Percentiles rank a stretch among this genome's conserved stretches.
These are phyloP conservation scores for Trichophyton mentagrophytes DNA, from an alignment of 2,329 filamentous ascomycete species.

Conservation along the genomic window DNA sequence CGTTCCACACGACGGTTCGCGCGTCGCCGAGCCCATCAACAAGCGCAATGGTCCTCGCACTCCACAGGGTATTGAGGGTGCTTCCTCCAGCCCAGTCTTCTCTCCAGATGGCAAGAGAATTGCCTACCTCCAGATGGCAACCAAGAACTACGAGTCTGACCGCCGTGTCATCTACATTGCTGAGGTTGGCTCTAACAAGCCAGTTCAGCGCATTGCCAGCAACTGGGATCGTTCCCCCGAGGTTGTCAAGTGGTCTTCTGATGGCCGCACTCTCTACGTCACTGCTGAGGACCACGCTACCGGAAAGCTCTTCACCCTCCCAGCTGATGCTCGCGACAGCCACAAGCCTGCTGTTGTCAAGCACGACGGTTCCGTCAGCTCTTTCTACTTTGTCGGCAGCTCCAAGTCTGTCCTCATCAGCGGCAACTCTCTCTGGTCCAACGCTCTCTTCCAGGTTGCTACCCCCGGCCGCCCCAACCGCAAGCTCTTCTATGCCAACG, in stretches of 20 bases:
- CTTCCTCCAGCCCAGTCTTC: slow-evolving; percentile 55
- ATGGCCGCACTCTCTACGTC: slow-evolving; percentile 55
- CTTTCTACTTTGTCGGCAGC: slow-evolving; percentile 22
- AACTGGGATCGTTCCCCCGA: slow-evolving; percentile 43
- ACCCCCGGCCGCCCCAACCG: slow-evolving; percentile 20
- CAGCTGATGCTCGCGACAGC: slow-evolving; percentile 21
- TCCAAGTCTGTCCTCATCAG: slow-evolving; percentile 23
- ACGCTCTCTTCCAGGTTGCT: slow-evolving; percentile 24
- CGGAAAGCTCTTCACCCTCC: slow-evolving; percentile 28
- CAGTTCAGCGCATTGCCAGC: slow-evolving; percentile 27
- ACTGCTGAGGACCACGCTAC: slow-evolving; percentile 58
- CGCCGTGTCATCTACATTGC: slow-evolving; percentile 41
- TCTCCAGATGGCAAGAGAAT: slow-evolving; percentile 58
- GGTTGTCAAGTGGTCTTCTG: slow-evolving; percentile 38
- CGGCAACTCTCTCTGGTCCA: slow-evolving; percentile 25
- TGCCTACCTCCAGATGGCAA: slow-evolving; percentile 68
- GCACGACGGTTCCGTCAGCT: slow-evolving; percentile 20
- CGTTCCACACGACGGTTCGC: slow-evolving; percentile 51
- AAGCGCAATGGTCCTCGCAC: slow-evolving; percentile 23
- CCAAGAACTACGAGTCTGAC: slow-evolving; percentile 68
- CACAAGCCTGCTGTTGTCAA: slow-evolving; percentile 28
- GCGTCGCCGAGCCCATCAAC: slow-evolving; percentile 36
- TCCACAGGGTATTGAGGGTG: slow-evolving; percentile 44
- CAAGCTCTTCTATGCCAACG: slow-evolving; percentile 26
- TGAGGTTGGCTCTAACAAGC: slow-evolving; percentile 22